Conservation (phyloP, 306 rosid genomes). For the Cicer judaicum region DNA sequence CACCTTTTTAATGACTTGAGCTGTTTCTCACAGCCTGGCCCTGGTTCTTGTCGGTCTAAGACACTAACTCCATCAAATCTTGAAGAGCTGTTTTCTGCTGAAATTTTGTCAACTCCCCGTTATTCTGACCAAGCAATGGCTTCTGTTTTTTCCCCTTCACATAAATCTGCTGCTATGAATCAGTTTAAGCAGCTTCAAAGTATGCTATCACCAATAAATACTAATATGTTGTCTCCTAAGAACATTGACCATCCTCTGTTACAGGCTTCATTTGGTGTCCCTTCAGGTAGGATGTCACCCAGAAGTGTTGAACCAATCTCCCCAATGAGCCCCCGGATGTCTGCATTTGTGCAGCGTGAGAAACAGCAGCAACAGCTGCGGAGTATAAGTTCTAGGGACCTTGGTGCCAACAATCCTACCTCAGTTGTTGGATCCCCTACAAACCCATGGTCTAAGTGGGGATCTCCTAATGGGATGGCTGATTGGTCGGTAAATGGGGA, state of each 20-base stretch:
- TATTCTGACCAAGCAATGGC: conserved; percentile 65
- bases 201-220: conserved; percentile 70
- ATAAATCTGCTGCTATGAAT: conserved; percentile 69
- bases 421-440: conserved; percentile 69
- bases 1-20: conserved; percentile 68
- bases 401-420: conserved; percentile 59
- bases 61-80: conserved; percentile 72
- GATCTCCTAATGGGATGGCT: conserved; percentile 70
- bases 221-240: conserved; percentile 66
- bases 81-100: conserved; percentile 75
- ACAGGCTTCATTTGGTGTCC: conserved; percentile 65
- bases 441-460: conserved; percentile 73
- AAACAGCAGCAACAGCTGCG: conserved; percentile 69
- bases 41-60: conserved; percentile 62
- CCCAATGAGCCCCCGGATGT: conserved; percentile 63
- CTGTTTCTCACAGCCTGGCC: conserved; percentile 62
- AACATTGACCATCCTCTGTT: conserved; percentile 65
- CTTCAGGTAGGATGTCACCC: conserved; percentile 83
- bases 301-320: conserved; percentile 74
- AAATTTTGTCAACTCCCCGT: conserved; percentile 67
- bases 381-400: conserved; percentile 70
- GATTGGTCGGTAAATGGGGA: conserved; percentile 74
- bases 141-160: conserved; percentile 71
- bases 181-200: conserved; percentile 81
- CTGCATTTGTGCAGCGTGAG: conserved; percentile 70